phyloP scores from a whole-genome alignment of 2,329 filamentous ascomycete species.

The Pseudocercospora crystallina region DNA sequence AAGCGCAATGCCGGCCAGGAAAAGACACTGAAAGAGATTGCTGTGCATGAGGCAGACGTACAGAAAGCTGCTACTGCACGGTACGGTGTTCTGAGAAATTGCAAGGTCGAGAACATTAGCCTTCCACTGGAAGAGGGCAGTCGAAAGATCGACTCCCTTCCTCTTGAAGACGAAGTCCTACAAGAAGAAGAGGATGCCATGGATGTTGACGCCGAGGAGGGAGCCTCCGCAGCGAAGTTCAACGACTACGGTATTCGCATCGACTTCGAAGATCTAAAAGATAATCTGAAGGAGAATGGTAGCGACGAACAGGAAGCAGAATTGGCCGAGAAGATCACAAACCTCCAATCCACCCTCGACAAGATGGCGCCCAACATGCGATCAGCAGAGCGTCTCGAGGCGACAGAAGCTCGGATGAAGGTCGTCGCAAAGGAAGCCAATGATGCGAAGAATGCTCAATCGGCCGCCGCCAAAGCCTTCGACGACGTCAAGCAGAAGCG shows the following conservation, averaged over 20 bases:
- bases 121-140: constrained; percentile 76
- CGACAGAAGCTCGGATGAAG: constrained; percentile 78
- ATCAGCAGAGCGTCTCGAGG: constrained; percentile 85
- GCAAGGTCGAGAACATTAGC: constrained; percentile 89
- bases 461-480: constrained; percentile 78
- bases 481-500: constrained; percentile 77
- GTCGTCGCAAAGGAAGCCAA: constrained; percentile 88
- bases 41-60: constrained; percentile 76
- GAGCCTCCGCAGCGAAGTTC: constrained; percentile 55
- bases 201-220: constrained; percentile 76
- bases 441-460: constrained; percentile 72
- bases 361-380: constrained; percentile 97
- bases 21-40: constrained; percentile 69
- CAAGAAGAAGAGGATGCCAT: constrained; percentile 78
- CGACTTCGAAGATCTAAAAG: constrained; percentile 78
- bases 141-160: constrained; percentile 71
- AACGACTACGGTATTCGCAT: constrained; percentile 91
- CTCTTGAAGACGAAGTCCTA: constrained; percentile 75
- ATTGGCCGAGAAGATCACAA: constrained; percentile 74
- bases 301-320: constrained; percentile 71
- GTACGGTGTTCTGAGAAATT: constrained; percentile 80
- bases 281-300: constrained; percentile 75
- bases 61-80: constrained; percentile 82
- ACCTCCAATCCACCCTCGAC: constrained; percentile 75
- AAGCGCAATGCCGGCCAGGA: constrained; percentile 85